Evolutionary conservation across 1,139 yeast genomes (phyloP).

Genomic region (Geotrichum restrictum): DNA sequence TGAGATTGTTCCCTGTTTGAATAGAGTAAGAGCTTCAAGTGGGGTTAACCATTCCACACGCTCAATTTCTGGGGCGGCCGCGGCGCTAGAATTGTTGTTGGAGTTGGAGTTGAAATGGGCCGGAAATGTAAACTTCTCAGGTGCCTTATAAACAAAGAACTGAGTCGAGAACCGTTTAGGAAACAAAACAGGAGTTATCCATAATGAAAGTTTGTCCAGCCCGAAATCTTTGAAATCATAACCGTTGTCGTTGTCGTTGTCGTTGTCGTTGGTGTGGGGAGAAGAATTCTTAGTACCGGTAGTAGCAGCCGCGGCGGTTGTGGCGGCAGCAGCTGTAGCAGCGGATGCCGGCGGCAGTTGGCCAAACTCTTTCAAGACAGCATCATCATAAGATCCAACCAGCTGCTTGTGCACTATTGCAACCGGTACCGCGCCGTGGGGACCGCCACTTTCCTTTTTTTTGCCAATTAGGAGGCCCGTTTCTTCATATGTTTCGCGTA

Average conservation of each 20-base stretch:
- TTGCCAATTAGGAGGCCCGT: slow-evolving; percentile 33
- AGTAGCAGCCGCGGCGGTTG: no score
- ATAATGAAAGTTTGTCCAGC: slow-evolving; percentile 26
- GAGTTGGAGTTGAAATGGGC: neutral
- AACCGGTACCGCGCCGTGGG: no score
- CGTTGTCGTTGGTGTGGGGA: no score
- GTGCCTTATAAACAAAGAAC: slow-evolving; percentile 30
- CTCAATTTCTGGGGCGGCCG: slow-evolving; percentile 19
- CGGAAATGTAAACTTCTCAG: slow-evolving; percentile 10
- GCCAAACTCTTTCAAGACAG: slow-evolving; percentile 4
- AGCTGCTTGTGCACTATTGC: slow-evolving; percentile 4
- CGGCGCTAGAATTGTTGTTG: neutral
- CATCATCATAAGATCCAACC: slow-evolving; percentile 8
- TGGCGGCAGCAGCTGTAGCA: no score
- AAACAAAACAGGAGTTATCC: slow-evolving; percentile 33
- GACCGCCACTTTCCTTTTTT: neutral
- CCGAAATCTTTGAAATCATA: slow-evolving; percentile 13
- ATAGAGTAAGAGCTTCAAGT: slow-evolving; percentile 27
- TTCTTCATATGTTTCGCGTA: slow-evolving; percentile 38
- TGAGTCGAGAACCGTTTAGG: slow-evolving; percentile 33
- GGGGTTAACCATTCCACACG: slow-evolving; percentile 36
- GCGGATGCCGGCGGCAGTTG: no score
- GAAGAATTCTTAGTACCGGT: no score
- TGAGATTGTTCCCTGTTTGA: slow-evolving; percentile 27
- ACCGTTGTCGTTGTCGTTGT: no score